Conservation (phyloP, 352 stramenopile species). For the Phytophthora uliginosa region DNA sequence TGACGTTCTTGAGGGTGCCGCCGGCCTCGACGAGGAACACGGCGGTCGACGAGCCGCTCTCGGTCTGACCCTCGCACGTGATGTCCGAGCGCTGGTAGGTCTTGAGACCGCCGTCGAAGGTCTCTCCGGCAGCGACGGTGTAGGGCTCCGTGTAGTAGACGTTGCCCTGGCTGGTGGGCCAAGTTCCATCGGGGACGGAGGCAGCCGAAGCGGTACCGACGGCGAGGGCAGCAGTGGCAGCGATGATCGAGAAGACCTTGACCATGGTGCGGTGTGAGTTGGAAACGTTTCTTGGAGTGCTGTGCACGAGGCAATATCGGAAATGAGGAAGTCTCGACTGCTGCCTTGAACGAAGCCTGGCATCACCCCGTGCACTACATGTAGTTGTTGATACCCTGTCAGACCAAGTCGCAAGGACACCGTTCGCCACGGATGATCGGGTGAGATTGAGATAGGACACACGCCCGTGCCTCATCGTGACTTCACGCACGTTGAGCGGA, state of each 20-base stretch:
- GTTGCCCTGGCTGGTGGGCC: conserved; percentile 28
- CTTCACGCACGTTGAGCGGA: too few relatives aligned
- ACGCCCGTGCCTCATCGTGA: too few relatives aligned
- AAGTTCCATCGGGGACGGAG: conserved; percentile 34
- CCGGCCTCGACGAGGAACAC: conserved; percentile 57
- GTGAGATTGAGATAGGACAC: too few relatives aligned
- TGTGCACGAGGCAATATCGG: too few relatives aligned
- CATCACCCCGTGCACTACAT: too few relatives aligned
- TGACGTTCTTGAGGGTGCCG: conserved; percentile 59
- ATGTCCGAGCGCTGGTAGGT: conserved; percentile 67
- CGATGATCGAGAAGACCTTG: conserved; percentile 22
- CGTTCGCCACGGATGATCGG: too few relatives aligned
- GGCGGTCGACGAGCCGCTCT: conserved; percentile 33
- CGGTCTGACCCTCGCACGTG: conserved; percentile 44
- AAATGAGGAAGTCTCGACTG: too few relatives aligned
- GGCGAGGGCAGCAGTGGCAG: not conserved
- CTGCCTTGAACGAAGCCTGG: too few relatives aligned
- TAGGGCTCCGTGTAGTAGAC: conserved; percentile 39
- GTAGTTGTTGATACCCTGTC: too few relatives aligned
- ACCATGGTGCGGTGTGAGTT: conserved; percentile 19
- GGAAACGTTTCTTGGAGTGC: too few relatives aligned
- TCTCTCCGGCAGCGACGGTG: conserved; percentile 45
- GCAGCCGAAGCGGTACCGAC: conserved; percentile 13
- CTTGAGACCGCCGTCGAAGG: conserved; percentile 64
- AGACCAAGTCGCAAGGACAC: too few relatives aligned